Evolutionary conservation across 306 rosid species (phyloP).

Genomic region (Hippophae rhamnoides): DNA sequence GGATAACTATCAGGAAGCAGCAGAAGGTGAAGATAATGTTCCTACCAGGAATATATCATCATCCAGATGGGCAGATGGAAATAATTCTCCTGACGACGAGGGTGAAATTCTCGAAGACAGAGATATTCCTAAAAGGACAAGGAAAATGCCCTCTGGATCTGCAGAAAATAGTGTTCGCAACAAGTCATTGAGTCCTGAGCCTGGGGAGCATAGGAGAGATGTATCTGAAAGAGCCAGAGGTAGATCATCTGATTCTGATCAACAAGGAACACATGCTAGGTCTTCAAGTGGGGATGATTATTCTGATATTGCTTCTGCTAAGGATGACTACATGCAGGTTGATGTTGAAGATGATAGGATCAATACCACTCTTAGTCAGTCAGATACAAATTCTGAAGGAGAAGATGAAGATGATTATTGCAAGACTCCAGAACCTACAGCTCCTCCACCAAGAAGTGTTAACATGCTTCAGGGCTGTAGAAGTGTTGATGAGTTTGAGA

Average conservation of each 20-base stretch:
- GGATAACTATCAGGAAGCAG: conserved; percentile 36
- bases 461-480: conserved; percentile 99
- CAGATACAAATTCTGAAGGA: conserved; percentile 47
- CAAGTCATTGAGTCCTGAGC: conserved; percentile 55
- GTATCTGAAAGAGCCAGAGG: conserved; percentile 45
- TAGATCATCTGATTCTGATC: conserved; percentile 67
- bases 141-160: conserved; percentile 33
- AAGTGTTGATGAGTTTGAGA: conserved; percentile 99
- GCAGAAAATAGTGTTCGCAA: conserved; percentile 36
- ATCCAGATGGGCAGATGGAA: conserved; percentile 94
- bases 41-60: conserved; percentile 76
- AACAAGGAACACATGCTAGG: conserved; percentile 37
- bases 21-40: conserved; percentile 60
- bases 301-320: conserved; percentile 41
- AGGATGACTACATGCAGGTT: conserved; percentile 59
- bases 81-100: conserved; percentile 73
- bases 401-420: conserved; percentile 39
- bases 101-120: conserved; percentile 59
- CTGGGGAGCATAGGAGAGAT: conserved; percentile 48
- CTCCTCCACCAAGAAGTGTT: conserved; percentile 59
- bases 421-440: conserved; percentile 47
- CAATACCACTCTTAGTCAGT: conserved; percentile 41
- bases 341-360: conserved; percentile 43
- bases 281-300: conserved; percentile 57
- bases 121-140: conserved; percentile 42